Evolutionary conservation across 225 moss, liverwort and hornwort species (phyloP).

Genomic region (Bryoerythrophyllum caledonicum): DNA sequence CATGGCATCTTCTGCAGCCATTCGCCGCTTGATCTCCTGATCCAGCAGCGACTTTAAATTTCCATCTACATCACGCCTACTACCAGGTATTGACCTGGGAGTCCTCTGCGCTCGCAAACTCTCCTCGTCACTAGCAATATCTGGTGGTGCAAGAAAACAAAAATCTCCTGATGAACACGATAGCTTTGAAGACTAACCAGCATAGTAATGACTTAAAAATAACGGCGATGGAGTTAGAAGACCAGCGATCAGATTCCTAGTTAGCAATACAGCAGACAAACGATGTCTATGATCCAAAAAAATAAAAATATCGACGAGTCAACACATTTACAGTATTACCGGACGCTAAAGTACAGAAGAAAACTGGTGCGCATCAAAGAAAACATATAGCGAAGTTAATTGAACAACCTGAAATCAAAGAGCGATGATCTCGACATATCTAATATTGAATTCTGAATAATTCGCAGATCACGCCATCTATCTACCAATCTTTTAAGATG

Average conservation of each 20-base stretch:
- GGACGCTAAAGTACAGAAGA: background rate
- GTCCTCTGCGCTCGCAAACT: constrained; percentile 38
- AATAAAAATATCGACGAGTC: background rate
- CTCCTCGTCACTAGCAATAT: constrained; percentile 80
- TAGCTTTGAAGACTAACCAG: constrained; percentile 7
- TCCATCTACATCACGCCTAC: constrained; percentile 60
- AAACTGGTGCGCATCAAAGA: background rate
- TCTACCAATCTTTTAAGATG: background rate
- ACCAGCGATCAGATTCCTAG: background rate
- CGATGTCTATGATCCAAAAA: background rate
- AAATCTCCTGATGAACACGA: constrained; percentile 10
- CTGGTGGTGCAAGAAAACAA: constrained; percentile 50
- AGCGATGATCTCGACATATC: background rate
- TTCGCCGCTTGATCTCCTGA: constrained; percentile 79
- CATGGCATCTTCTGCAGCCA: constrained; percentile 87
- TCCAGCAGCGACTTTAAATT: constrained; percentile 63
- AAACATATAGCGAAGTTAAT: background rate
- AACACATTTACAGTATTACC: background rate
- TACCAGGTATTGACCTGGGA: constrained; percentile 49
- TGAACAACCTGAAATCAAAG: background rate
- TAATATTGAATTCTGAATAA: too few species aligned
- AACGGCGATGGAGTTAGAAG: background rate
- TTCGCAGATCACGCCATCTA: too few species aligned
- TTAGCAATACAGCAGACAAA: background rate
- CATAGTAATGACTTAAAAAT: background rate